phyloP scores from a whole-genome alignment of 768 basidiomycete genomes.

The Lentinula aciculospora region DNA sequence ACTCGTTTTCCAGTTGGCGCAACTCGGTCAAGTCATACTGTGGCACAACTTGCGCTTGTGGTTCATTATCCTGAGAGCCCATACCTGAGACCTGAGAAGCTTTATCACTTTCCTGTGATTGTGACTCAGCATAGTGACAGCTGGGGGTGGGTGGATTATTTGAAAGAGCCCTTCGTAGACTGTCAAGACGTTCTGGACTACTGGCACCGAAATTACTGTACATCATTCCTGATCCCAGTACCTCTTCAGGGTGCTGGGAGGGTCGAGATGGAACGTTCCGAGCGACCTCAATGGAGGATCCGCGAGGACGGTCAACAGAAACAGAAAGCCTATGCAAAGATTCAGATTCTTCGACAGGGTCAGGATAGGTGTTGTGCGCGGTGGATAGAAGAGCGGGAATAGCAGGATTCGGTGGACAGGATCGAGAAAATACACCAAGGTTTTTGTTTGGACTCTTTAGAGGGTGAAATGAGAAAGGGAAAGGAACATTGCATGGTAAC shows the following conservation, averaged over 20 bases:
- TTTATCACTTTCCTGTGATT: background rate
- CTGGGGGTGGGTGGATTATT: background rate
- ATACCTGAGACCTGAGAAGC: background rate
- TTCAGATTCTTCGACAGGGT: background rate
- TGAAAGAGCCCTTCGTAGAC: background rate
- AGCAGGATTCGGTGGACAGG: background rate
- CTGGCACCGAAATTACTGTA: background rate
- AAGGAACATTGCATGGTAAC: background rate
- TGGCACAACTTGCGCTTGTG: background rate
- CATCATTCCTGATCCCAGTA: background rate
- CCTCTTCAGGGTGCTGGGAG: background rate
- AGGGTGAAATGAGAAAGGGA: background rate
- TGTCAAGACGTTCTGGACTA: background rate
- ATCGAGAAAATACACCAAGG: background rate
- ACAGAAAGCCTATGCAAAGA: background rate
- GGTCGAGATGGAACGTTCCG: background rate
- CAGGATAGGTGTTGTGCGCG: background rate
- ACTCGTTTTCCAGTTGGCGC: background rate
- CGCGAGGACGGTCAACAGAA: background rate
- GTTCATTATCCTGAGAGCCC: background rate
- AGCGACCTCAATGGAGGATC: background rate
- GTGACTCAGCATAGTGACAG: background rate
- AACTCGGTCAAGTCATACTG: background rate
- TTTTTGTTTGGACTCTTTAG: background rate
- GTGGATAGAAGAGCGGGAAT: background rate